Conservation (phyloP, 495 filamentous ascomycete species). For the Tuber melanosporum region DNA sequence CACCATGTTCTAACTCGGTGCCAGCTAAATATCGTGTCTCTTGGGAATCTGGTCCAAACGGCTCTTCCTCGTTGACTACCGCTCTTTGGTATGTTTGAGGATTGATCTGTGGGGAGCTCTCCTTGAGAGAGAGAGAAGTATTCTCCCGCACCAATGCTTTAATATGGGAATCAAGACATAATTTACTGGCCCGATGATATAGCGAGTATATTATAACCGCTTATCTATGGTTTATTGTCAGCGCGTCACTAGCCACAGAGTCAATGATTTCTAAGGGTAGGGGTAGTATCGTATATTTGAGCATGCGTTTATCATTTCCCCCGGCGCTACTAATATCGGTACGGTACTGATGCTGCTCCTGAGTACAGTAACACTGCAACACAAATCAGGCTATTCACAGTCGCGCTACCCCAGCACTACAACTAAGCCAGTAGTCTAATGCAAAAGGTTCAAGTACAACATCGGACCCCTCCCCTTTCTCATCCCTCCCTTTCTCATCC, state of each 20-base stretch:
- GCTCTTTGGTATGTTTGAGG: neutral
- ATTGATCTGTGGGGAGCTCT: too few species aligned
- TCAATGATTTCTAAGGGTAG: neutral
- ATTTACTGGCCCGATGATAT: neutral
- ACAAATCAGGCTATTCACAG: neutral
- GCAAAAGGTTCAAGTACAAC: neutral
- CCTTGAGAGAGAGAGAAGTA: neutral
- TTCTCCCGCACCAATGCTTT: neutral
- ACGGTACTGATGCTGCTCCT: neutral
- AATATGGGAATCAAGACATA: too few species aligned
- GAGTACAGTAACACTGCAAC: neutral
- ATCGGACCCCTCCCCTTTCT: neutral
- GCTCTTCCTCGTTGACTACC: neutral
- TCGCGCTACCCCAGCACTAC: neutral
- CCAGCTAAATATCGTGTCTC: neutral
- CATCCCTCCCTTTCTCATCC: too few species aligned
- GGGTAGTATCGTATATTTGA: neutral
- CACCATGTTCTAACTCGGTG: neutral
- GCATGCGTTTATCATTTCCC: neutral
- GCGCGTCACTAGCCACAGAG: neutral
- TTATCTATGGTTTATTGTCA: neutral
- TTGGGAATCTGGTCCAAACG: neutral
- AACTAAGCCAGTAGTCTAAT: neutral
- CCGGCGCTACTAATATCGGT: too few species aligned
- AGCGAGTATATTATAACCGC: neutral